Conservation (phyloP, 2,329 filamentous ascomycete species). For the Fusarium virguliforme region DNA sequence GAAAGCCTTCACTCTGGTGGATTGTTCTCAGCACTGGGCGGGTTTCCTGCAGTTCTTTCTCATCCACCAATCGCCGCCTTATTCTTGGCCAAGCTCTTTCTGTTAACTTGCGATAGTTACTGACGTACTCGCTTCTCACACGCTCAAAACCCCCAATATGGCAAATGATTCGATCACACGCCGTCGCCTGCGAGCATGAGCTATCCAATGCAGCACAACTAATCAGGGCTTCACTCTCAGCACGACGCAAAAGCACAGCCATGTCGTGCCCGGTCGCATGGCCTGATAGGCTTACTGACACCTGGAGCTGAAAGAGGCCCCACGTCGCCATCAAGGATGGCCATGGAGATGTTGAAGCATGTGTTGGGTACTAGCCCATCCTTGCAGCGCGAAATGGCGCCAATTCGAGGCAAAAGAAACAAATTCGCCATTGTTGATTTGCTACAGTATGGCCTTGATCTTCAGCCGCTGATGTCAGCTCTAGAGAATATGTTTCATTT, state of each 20-base stretch:
- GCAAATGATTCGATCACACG: background rate
- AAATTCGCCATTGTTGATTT: slow-evolving; percentile 2
- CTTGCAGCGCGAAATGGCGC: slow-evolving; percentile 6
- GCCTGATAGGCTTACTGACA: background rate
- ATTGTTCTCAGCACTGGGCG: background rate
- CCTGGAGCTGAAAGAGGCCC: slow-evolving; percentile 1
- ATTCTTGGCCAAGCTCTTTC: background rate
- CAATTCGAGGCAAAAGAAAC: background rate
- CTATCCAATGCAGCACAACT: too few species aligned
- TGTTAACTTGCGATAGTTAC: background rate
- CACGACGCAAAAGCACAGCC: background rate
- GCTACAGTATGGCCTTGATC: background rate
- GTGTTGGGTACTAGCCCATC: background rate
- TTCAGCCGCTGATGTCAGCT: slow-evolving; percentile 5
- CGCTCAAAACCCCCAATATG: too few species aligned
- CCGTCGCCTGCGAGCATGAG: too few species aligned
- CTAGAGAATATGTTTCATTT: slow-evolving; percentile 5
- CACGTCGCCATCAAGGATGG: background rate
- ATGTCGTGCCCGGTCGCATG: background rate
- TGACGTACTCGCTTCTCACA: too few species aligned
- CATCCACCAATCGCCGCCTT: background rate
- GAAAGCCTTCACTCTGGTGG: background rate
- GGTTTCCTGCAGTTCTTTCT: background rate
- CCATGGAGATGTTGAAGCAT: background rate
- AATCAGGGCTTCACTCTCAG: background rate